A percentile compares a stretch with the other conserved stretches of the same genome.
Conservation (phyloP, 192 early-diverging fungal species). For the Coemansia sp. region DNA sequence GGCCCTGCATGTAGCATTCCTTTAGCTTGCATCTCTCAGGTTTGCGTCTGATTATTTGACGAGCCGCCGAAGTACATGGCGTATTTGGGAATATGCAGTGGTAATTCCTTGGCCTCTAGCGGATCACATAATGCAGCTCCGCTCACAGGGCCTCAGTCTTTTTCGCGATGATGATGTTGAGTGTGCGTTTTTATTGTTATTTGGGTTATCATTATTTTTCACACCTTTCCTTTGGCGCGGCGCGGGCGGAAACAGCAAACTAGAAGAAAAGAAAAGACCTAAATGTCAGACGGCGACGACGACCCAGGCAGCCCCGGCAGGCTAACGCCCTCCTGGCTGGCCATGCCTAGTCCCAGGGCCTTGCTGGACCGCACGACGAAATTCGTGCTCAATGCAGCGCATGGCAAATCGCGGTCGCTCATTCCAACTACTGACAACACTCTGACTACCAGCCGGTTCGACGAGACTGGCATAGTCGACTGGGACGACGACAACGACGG, state of each 20-base stretch:
- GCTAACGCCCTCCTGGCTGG: slow-evolving; percentile 22
- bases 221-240: neutral
- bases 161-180: too few species aligned
- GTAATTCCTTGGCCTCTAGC: too few species aligned
- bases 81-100: too few species aligned
- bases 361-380: slow-evolving; percentile 45
- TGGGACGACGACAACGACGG: slow-evolving; percentile 14
- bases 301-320: neutral
- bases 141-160: too few species aligned
- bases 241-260: too few species aligned
- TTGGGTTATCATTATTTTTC: neutral
- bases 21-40: too few species aligned
- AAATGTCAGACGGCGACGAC: slow-evolving; percentile 35
- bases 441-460: neutral
- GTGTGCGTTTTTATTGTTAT: too few species aligned
- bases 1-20: too few species aligned
- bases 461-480: neutral
- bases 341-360: slow-evolving; percentile 23
- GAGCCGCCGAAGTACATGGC: too few species aligned
- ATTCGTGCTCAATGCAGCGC: slow-evolving; percentile 51
- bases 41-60: too few species aligned
- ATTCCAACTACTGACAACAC: slow-evolving; percentile 36
- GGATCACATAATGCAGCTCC: too few species aligned
- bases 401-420: slow-evolving; percentile 48
- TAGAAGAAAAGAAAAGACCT: too few species aligned